These are phyloP conservation scores for Claviceps digitariae DNA, from an alignment of 2,329 filamentous ascomycete species.

Conservation along the genomic window DNA sequence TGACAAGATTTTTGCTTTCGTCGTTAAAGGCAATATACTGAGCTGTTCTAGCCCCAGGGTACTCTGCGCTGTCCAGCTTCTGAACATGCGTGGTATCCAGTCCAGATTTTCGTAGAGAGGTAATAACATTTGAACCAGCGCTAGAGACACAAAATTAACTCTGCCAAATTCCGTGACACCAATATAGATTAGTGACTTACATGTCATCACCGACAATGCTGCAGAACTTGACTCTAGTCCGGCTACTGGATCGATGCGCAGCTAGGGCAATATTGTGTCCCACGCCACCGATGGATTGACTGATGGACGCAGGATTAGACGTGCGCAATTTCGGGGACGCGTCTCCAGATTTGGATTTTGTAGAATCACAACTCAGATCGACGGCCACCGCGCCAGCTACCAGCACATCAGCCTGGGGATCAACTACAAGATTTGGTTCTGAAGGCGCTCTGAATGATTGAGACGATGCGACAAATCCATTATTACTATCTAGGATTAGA, in stretches of 20 bases:
- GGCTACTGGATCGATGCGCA: slow-evolving; percentile 52
- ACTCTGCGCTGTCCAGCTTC: slow-evolving; percentile 33
- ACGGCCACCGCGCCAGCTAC: slow-evolving; percentile 85
- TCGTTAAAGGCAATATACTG: slow-evolving; percentile 91
- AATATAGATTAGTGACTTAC: slow-evolving; percentile 25
- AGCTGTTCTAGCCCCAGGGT: slow-evolving; percentile 53
- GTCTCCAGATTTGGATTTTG: slow-evolving; percentile 13
- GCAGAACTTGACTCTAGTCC: slow-evolving; percentile 54
- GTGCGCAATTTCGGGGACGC: slow-evolving; percentile 49
- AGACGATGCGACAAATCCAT: slow-evolving; percentile 8
- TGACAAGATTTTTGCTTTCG: slow-evolving; percentile 63
- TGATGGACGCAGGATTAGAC: slow-evolving; percentile 74
- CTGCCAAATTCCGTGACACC: background rate
- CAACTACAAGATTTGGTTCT: slow-evolving; percentile 5
- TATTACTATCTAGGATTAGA: slow-evolving; percentile 24
- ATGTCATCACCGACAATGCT: slow-evolving; percentile 71
- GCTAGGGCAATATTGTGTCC: slow-evolving; percentile 85
- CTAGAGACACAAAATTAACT: slow-evolving; percentile 19
- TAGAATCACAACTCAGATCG: slow-evolving; percentile 74
- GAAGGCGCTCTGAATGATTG: background rate
- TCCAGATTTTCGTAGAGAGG: slow-evolving; percentile 48
- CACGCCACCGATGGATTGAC: slow-evolving; percentile 77
- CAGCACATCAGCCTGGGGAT: slow-evolving; percentile 47
- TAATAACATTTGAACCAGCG: slow-evolving; percentile 60
- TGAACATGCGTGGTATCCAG: slow-evolving; percentile 53